Evolutionary conservation across 768 basidiomycete species (phyloP).

Genomic region (Mycena filopes): DNA sequence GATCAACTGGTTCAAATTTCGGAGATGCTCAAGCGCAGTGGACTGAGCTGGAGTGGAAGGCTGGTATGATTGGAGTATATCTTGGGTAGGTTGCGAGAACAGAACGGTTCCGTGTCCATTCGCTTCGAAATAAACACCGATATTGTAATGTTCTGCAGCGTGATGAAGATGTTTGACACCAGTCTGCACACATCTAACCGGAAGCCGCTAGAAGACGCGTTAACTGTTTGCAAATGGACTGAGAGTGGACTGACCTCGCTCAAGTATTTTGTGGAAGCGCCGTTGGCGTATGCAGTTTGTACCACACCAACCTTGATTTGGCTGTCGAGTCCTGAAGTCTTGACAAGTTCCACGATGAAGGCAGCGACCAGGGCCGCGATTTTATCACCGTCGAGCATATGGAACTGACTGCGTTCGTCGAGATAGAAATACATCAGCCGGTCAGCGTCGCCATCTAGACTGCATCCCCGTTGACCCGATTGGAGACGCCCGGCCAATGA

Average conservation of each 20-base stretch:
- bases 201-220: slow-evolving; percentile 73
- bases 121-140: slow-evolving; percentile 99
- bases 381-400: slow-evolving; percentile 98
- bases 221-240: slow-evolving; percentile 1
- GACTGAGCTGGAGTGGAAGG: slow-evolving; percentile 87
- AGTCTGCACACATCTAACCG: slow-evolving; percentile 94
- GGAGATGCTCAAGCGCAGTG: slow-evolving; percentile 80
- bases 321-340: slow-evolving; percentile 81
- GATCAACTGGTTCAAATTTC: slow-evolving; percentile 84
- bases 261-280: slow-evolving; percentile 94
- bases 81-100: slow-evolving; percentile 83
- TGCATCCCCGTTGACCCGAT: slow-evolving; percentile 86
- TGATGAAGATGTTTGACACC: slow-evolving; percentile 99
- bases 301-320: slow-evolving; percentile 91
- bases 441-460: slow-evolving; percentile 97
- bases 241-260: slow-evolving; percentile 64
- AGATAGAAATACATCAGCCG: slow-evolving; percentile 95
- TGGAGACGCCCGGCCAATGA: slow-evolving; percentile 71
- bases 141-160: slow-evolving; percentile 91
- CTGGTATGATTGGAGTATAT: slow-evolving; percentile 67
- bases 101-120: slow-evolving; percentile 98
- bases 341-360: slow-evolving; percentile 92
- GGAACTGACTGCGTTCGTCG: slow-evolving; percentile 81
- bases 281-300: slow-evolving; percentile 99
- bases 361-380: slow-evolving; percentile 94